Evolutionary conservation across 192 early-diverging fungal genomes (phyloP).

Genomic region (Mortierella claussenii): DNA sequence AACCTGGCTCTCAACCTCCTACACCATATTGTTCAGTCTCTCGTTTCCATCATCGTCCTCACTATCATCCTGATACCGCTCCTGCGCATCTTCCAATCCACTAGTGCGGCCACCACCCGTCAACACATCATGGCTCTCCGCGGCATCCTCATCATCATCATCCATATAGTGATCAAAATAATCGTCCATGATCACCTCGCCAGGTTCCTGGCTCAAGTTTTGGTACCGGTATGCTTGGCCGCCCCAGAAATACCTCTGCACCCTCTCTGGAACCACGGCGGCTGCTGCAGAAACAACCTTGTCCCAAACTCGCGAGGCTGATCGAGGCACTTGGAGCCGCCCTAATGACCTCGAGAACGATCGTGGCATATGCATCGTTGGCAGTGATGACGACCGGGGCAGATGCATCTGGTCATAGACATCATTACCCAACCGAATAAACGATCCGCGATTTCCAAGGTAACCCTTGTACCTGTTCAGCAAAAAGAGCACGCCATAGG

Average conservation of each 20-base stretch:
- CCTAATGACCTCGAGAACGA: conserved; percentile 27
- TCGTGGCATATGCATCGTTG: conserved; percentile 38
- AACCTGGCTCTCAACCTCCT: too few relatives aligned
- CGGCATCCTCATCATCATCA: conserved; percentile 40
- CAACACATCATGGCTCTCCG: neutral
- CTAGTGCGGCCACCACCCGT: conserved; percentile 7
- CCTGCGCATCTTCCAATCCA: conserved; percentile 40
- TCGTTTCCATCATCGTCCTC: conserved; percentile 26
- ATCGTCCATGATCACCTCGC: conserved; percentile 53
- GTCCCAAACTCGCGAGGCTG: conserved; percentile 33
- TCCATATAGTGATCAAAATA: conserved; percentile 55
- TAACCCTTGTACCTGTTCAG: conserved; percentile 22
- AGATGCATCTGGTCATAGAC: conserved; percentile 39
- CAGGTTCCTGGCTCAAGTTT: conserved; percentile 47
- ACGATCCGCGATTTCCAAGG: conserved; percentile 12
- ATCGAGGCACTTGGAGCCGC: conserved; percentile 28
- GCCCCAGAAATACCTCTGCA: conserved; percentile 18
- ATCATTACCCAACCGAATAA: conserved; percentile 43
- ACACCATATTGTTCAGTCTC: conserved; percentile 34
- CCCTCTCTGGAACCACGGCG: conserved; percentile 13
- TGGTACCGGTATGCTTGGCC: conserved; percentile 41
- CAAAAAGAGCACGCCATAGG: conserved; percentile 14
- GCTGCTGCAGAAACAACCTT: conserved; percentile 9
- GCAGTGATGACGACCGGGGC: conserved; percentile 41
- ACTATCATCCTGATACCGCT: conserved; percentile 35